phyloP scores from a whole-genome alignment of 1,139 yeast species.

The Arxiozyma heterogenica region DNA sequence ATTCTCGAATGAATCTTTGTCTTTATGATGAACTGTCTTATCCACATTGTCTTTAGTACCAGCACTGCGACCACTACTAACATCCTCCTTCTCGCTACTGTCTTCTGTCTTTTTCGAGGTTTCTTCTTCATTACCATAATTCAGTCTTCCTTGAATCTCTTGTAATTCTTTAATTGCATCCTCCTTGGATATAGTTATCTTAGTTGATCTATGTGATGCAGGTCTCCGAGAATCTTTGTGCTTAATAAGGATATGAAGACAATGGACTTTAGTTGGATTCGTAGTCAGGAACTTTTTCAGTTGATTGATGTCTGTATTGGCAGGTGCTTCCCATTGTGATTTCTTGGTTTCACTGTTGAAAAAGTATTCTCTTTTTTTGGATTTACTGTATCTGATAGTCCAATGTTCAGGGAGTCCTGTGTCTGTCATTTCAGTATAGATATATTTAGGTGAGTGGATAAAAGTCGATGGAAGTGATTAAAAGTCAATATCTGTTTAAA shows the following conservation, averaged over 20 bases:
- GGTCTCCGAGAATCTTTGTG: slow-evolving; percentile 83
- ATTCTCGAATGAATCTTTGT: slow-evolving; percentile 45
- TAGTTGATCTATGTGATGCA: slow-evolving; percentile 76
- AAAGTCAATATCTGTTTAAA: not conserved
- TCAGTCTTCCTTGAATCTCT: slow-evolving; percentile 50
- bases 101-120: slow-evolving; percentile 2
- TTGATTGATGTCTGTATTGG: slow-evolving; percentile 59
- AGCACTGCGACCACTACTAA: not conserved
- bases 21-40: not conserved
- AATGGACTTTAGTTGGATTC: slow-evolving; percentile 55
- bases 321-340: slow-evolving; percentile 89
- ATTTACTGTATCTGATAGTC: slow-evolving; percentile 70
- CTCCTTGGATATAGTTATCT: slow-evolving; percentile 69
- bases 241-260: slow-evolving; percentile 70
- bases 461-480: too few relatives aligned
- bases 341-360: slow-evolving; percentile 60
- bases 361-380: slow-evolving; percentile 79
- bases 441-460: not conserved
- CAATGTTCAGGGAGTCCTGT: slow-evolving; percentile 83
- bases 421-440: not conserved
- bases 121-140: slow-evolving; percentile 44
- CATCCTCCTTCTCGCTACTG: not conserved
- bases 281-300: slow-evolving; percentile 47
- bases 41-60: not conserved
- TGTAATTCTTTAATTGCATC: slow-evolving; percentile 66